Percentiles rank a stretch among this genome's conserved stretches.
phyloP scores from a whole-genome alignment of 345 rosid species.

The Geranium rotundifolium region DNA sequence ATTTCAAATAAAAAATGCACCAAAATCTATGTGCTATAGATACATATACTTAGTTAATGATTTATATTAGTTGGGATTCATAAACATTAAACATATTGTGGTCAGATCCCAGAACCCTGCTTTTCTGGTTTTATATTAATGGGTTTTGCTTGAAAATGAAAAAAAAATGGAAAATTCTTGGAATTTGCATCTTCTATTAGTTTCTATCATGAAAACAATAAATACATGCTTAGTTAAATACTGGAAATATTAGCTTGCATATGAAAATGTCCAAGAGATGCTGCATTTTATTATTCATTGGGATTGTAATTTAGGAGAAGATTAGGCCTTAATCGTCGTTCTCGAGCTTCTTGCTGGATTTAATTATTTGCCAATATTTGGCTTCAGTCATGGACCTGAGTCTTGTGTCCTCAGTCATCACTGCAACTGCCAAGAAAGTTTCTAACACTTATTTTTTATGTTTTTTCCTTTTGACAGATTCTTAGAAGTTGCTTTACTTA shows the following conservation, averaged over 20 bases:
- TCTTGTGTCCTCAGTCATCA: too few relatives aligned
- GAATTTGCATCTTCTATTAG: too few relatives aligned
- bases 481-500: neutral
- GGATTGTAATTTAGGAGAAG: slow-evolving; percentile 23
- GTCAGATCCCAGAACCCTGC: neutral
- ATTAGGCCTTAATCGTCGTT: slow-evolving; percentile 28
- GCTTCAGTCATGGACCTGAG: neutral
- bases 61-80: neutral
- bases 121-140: too few relatives aligned
- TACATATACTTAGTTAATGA: neutral
- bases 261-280: too few relatives aligned
- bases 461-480: neutral
- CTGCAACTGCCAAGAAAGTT: neutral
- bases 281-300: slow-evolving; percentile 11
- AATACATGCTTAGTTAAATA: neutral
- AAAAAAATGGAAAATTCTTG: too few relatives aligned
- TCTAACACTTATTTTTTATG: neutral
- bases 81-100: neutral
- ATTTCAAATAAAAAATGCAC: neutral
- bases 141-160: too few relatives aligned
- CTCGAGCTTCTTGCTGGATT: slow-evolving; percentile 25
- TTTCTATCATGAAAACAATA: neutral
- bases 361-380: too few relatives aligned
- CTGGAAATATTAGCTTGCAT: slow-evolving; percentile 4
- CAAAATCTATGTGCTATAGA: neutral